Percentiles rank a stretch among this genome's conserved stretches.
phyloP scores from a whole-genome alignment of 352 stramenopile genomes.

The Pythium oligandrum region DNA sequence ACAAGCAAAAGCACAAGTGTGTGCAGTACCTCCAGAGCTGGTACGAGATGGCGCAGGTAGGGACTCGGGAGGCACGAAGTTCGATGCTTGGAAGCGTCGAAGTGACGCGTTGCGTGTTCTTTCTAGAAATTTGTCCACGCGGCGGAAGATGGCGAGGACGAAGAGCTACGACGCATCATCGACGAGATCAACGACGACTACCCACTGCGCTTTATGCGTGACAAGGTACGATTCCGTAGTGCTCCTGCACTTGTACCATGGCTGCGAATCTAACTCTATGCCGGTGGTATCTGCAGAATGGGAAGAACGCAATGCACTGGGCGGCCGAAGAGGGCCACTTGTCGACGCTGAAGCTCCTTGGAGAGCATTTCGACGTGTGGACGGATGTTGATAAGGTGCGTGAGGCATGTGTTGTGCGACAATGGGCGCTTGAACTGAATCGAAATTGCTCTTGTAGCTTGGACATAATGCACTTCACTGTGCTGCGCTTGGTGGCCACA shows the following conservation, averaged over 20 bases:
- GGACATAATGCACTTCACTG: slow-evolving; percentile 81
- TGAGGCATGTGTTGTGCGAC: too few relatives aligned
- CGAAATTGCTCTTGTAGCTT: slow-evolving; percentile 36
- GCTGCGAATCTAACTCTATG: too few relatives aligned
- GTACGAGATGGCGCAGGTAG: slow-evolving; percentile 86
- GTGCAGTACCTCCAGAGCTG: slow-evolving; percentile 85
- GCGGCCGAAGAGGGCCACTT: slow-evolving; percentile 74
- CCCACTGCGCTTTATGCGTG: slow-evolving; percentile 71
- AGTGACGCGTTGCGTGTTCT: not conserved
- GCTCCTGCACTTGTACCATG: not conserved
- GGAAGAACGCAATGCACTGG: slow-evolving; percentile 87
- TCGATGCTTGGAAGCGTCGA: too few relatives aligned
- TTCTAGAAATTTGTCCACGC: slow-evolving; percentile 76
- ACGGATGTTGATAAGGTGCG: slow-evolving; percentile 75
- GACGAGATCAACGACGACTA: slow-evolving; percentile 75
- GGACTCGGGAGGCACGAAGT: not conserved
- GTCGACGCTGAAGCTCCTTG: slow-evolving; percentile 72
- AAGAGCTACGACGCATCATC: slow-evolving; percentile 77
- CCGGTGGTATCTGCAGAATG: slow-evolving; percentile 38
- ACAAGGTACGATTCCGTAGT: slow-evolving; percentile 51
- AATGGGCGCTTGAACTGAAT: too few relatives aligned
- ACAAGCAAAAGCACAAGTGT: slow-evolving; percentile 86
- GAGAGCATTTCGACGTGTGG: slow-evolving; percentile 72
- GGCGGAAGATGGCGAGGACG: slow-evolving; percentile 75
- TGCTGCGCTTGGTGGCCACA: slow-evolving; percentile 71